Evolutionary conservation across 805 yeast species (phyloP), one percentile per base, ranked within the genome.

Genomic region (Wickerhamiella sorbophila): DNA sequence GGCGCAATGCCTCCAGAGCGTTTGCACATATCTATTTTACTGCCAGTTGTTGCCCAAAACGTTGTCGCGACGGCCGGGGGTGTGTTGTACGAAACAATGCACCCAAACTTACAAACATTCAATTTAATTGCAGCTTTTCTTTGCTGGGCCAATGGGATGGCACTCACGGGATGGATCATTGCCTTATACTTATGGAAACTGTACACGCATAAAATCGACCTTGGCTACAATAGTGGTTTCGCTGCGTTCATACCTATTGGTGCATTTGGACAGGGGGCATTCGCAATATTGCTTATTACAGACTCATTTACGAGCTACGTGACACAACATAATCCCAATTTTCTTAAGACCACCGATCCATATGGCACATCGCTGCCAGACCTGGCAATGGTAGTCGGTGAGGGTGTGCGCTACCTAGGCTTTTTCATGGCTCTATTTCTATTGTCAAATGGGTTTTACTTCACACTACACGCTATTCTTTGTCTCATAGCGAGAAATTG

Each of bases 231-330:
- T 2, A 78, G 79, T 54, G 70, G 35, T 32, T 5, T 86, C n/a
- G 61, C 75, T 38, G 47, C 52, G 39, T 83, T 85, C 54, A 68
- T 84, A 40, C 86, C 93, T 1, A 64, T 85, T 36, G 95, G 95
- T 5, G 77, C 87, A 33, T 58, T 81, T 54, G 95, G 95, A 16
- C 95, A 86, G 60, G 94, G 91, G 1, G 71, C 83, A 1, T 82
- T 66, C 58, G 82, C 81, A 2, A 67, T 81, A 12, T 59, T 77
- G 47, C 58, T 72, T 39, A 62, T 75, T 46, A 78, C 83, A 5
- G 52, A 59, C 21, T 70, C 74, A 56, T 37, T 51, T 48, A 19
- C n/a, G n/a, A n/a, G n/a, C n/a, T n/a, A n/a, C n/a, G n/a, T n/a
- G n/a, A n/a, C n/a, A n/a, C n/a, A n/a, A n/a, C n/a, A n/a, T n/a